Conservation (phyloP, 306 rosid genomes). For the Mimosa pudica region DNA sequence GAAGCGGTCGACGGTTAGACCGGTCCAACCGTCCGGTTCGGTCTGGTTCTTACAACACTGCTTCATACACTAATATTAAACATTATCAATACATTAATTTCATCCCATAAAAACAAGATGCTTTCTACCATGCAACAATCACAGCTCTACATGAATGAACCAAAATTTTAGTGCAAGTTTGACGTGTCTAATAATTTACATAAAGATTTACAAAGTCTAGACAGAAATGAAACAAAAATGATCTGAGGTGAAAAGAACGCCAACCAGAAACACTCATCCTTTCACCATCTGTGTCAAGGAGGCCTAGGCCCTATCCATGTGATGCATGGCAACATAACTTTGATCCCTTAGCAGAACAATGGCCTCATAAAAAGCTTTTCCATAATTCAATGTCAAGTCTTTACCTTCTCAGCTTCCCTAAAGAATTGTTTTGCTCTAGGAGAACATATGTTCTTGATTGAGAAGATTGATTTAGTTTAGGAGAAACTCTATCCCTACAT, state of each 20-base stretch:
- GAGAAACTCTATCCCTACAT: neutral
- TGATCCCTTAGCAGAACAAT: conserved; percentile 12
- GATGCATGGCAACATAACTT: conserved; percentile 24
- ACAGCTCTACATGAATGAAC: neutral
- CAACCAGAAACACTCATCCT: conserved; percentile 16
- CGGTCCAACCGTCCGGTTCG: too few species aligned
- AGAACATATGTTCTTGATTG: neutral
- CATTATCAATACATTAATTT: neutral
- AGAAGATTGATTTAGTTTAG: neutral
- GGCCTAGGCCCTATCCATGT: neutral
- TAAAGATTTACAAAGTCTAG: conserved; percentile 28
- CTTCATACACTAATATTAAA: too few species aligned
- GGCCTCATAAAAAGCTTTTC: conserved; percentile 12
- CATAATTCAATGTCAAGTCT: conserved; percentile 22
- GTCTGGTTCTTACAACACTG: too few species aligned
- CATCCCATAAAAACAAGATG: neutral
- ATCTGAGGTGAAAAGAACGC: neutral
- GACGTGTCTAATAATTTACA: neutral
- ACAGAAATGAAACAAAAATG: neutral
- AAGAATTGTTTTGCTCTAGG: conserved; percentile 4
- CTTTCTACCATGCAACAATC: neutral
- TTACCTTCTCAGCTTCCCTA: conserved; percentile 28
- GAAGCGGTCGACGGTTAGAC: too few species aligned
- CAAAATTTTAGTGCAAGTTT: neutral
- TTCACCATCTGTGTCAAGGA: conserved; percentile 9